Evolutionary conservation across 176 grass and related monocot species (phyloP).

Genomic region (Oryza longistaminata): DNA sequence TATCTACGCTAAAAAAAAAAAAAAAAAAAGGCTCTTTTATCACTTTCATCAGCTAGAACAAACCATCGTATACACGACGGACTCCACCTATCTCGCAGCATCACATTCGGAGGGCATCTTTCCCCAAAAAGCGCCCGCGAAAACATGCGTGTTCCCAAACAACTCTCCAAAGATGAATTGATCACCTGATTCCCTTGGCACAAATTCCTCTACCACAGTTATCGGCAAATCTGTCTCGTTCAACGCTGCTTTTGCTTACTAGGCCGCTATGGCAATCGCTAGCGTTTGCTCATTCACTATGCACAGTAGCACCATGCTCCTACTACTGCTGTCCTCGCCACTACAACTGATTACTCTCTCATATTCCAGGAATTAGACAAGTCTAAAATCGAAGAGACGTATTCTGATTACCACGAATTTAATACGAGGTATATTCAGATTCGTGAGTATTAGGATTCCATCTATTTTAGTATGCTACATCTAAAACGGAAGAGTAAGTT

Average conservation of each 20-base stretch:
- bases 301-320: too few species aligned
- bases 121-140: neutral
- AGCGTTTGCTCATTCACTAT: too few species aligned
- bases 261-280: too few species aligned
- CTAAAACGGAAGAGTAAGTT: too few species aligned
- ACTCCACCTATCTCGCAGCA: neutral
- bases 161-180: neutral
- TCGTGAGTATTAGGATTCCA: accelerated
- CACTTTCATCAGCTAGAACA: neutral
- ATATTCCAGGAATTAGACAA: too few species aligned
- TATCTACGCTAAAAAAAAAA: neutral
- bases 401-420: accelerated
- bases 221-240: neutral
- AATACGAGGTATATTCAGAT: too few species aligned
- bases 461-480: too few species aligned
- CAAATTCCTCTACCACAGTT: neutral
- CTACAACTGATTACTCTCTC: too few species aligned
- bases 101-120: neutral
- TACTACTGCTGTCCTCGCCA: too few species aligned
- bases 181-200: neutral
- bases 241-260: too few species aligned
- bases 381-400: too few species aligned
- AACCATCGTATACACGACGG: neutral
- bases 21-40: neutral
- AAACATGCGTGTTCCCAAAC: neutral